phyloP scores from a whole-genome alignment of 768 basidiomycete genomes.

The Suillus lakei region DNA sequence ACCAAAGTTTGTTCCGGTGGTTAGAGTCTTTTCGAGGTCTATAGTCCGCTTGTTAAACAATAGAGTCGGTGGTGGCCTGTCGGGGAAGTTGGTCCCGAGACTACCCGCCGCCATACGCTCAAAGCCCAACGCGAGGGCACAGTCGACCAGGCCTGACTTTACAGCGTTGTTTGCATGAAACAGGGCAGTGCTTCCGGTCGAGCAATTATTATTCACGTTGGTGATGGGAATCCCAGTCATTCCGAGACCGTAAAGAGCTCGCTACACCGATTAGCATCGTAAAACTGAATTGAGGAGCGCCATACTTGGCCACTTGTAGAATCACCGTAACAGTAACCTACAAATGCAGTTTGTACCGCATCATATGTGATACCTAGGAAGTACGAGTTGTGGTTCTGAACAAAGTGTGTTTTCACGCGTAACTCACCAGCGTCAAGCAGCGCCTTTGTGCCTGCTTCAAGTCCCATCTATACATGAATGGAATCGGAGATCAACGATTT shows the following conservation, averaged over 20 bases:
- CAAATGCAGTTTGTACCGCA: constrained; percentile 70
- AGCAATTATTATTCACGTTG: constrained; percentile 90
- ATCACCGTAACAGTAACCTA: constrained; percentile 82
- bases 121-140: constrained; percentile 83
- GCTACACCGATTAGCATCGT: constrained; percentile 40
- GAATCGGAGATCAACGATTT: not conserved
- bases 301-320: constrained; percentile 76
- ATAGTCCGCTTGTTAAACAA: constrained; percentile 48
- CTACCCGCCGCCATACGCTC: constrained; percentile 84
- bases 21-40: constrained; percentile 52
- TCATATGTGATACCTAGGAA: constrained; percentile 81
- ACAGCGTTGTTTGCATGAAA: constrained; percentile 75
- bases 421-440: constrained; percentile 76
- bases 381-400: not conserved
- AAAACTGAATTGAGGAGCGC: not conserved
- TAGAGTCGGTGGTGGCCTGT: constrained; percentile 50
- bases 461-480: constrained; percentile 65
- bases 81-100: constrained; percentile 67
- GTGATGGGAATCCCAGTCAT: constrained; percentile 84
- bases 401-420: not conserved
- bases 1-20: constrained; percentile 63
- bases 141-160: constrained; percentile 71
- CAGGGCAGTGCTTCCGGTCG: constrained; percentile 80
- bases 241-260: constrained; percentile 82
- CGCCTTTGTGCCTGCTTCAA: constrained; percentile 88